A percentile compares a stretch with the other conserved stretches of the same genome.
Evolutionary conservation across 2,329 filamentous ascomycete species (phyloP).

Genomic region (Cadophora gregata): DNA sequence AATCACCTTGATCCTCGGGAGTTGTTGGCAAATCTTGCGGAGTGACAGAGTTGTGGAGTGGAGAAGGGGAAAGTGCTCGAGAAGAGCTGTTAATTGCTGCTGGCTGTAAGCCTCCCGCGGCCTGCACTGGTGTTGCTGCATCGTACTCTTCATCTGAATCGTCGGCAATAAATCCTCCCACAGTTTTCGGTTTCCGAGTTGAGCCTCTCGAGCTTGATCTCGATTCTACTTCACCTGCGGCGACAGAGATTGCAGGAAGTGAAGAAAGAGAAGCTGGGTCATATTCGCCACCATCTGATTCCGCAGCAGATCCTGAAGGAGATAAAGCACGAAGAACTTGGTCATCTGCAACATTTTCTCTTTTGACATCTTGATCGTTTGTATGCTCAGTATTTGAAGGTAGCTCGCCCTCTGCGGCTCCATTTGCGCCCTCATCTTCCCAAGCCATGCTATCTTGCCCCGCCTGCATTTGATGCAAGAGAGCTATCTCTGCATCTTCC

Average conservation of each 20-base stretch:
- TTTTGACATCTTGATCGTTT: constrained; percentile 45
- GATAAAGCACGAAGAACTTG: constrained; percentile 46
- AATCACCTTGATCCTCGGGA: constrained; percentile 42
- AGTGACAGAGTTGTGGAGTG: constrained; percentile 41
- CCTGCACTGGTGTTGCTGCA: constrained; percentile 36
- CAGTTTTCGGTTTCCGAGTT: constrained; percentile 43
- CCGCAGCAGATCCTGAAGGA: constrained; percentile 42
- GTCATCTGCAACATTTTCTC: constrained; percentile 47
- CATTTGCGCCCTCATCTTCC: constrained; percentile 41
- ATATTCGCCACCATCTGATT: constrained; percentile 44
- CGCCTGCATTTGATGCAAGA: constrained; percentile 46
- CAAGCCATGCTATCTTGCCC: constrained; percentile 43
- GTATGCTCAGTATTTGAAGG: constrained; percentile 46
- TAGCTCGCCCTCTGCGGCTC: constrained; percentile 40
- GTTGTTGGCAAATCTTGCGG: constrained; percentile 37
- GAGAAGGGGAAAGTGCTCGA: constrained; percentile 41
- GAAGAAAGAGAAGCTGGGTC: constrained; percentile 44
- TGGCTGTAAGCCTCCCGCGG: constrained; percentile 36
- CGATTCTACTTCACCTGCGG: constrained; percentile 39
- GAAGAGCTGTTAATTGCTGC: constrained; percentile 38
- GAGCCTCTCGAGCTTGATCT: constrained; percentile 44
- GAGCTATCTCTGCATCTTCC: constrained; percentile 47
- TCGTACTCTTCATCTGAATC: constrained; percentile 46
- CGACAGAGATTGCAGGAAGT: constrained; percentile 40
- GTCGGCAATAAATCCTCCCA: constrained; percentile 46